Evolutionary conservation across 2,329 filamentous ascomycete species (phyloP).

Genomic region (Myriangium duriaei): DNA sequence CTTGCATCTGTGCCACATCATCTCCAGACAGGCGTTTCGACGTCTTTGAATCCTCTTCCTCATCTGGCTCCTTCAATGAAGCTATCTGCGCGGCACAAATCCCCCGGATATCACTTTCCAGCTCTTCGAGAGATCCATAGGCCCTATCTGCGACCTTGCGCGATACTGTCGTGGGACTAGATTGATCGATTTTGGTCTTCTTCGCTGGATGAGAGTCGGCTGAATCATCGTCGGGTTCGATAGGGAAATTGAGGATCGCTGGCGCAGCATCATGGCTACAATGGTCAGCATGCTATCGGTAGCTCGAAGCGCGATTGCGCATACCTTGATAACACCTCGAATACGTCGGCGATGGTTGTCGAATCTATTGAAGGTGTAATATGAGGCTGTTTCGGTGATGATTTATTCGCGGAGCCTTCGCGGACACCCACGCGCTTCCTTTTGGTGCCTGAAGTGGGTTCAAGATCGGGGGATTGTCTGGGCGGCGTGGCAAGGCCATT

Average conservation of each 20-base stretch:
- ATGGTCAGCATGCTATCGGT: too few relatives aligned
- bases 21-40: constrained; percentile 22
- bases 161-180: constrained; percentile 24
- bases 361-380: not conserved
- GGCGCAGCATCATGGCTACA: constrained; percentile 29
- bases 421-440: constrained; percentile 30
- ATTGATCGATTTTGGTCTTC: constrained; percentile 30
- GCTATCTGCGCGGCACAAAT: constrained; percentile 28
- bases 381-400: too few relatives aligned
- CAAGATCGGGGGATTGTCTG: not conserved
- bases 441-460: constrained; percentile 22
- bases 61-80: constrained; percentile 18
- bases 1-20: constrained; percentile 25
- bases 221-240: constrained; percentile 23
- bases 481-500: constrained; percentile 15
- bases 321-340: constrained; percentile 31
- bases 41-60: constrained; percentile 11
- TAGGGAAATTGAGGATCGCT: constrained; percentile 31
- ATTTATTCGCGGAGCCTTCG: constrained; percentile 11
- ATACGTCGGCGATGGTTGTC: constrained; percentile 27
- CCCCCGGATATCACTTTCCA: constrained; percentile 30
- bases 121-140: constrained; percentile 30
- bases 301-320: too few relatives aligned
- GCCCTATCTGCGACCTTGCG: constrained; percentile 25
- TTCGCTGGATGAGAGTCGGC: constrained; percentile 22